Base-by-base conservation (phyloP, 345 rosid species). In the Salix purpurea region DNA sequence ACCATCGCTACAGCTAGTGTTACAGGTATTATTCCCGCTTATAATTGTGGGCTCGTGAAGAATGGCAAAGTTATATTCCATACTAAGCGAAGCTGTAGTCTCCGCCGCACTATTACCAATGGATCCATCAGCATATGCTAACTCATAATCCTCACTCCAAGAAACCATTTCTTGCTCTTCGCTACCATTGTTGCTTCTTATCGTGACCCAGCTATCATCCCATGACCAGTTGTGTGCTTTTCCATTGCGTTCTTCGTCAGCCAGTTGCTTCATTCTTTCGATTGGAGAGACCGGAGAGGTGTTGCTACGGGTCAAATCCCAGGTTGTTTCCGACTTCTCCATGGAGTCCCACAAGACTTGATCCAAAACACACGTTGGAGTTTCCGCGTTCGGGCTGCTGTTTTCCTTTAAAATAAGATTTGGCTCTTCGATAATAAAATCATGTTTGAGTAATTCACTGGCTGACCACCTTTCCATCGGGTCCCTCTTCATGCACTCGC, bases 391-490 rank as follows among this genome's bases (percentile, higher is more conserved):
- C 10, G 44, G 28, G 44, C 16, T 18, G 0, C 60, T 19, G 2
- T 1, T 34, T 54, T 12, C 76, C 74, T 74, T 68, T 19, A 28
- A n/a, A 32, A 44, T 21, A 28, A 18, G n/a, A 8, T 74, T 52
- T 0, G 67, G 66, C 65, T 72, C 70, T 2, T 74, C 71, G 2
- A 46, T 30, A 32, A 86, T n/a, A 39, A 89, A 88, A 4, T 74
- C 78, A 40, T 91, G 93, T 2, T 26, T 36, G 1, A 91, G 88
- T 13, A 91, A 86, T 67, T 88, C 80, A 16, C 75, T 32, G 2
- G 82, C 90, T 10, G 91, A 74, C 90, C 89, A 86, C 74, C 95
- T 80, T 79, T 86, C 80, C 13, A 0, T 9, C 0, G 90, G 91
- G 71, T 87, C 87, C 76, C 77, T 81, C 44, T 24, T 83, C 81